Base-by-base conservation (phyloP, 371 early-diverging fungal genomes). In the Zancudomyces culisetae region DNA sequence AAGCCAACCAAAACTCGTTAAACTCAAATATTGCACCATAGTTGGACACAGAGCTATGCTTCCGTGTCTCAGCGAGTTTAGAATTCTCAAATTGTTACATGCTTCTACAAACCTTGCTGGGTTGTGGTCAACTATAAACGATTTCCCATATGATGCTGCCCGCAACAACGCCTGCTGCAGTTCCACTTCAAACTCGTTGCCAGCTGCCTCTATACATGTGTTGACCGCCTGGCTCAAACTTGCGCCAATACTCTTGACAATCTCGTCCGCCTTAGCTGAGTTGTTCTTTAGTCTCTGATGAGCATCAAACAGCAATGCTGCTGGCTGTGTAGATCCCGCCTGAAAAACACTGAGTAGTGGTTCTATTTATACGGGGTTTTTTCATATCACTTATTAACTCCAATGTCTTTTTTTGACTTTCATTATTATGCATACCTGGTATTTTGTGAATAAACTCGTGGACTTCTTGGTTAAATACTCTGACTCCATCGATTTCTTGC, bases 91-190 rank as follows among this genome's bases (percentile, higher is more conserved):
- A 4, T 70, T 66, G 52, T 79, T 80, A 52, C 90, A 88, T 83
- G 85, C 84, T 41, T 83, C 78, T 15, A 90, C 90, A 66, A 95
- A 87, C 24, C 73, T 74, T 53, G 83, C 81, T 0, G 88, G 77
- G 54, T 86, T 80, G 57, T 87, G 90, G 12, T 75, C 68, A 19
- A 86, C 81, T 52, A 94, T 53, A 53, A 91, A 97, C 46, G 81
- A 75, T 65, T 93, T 93, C 27, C 98, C 98, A 70, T 93, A 87
- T 0, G 91, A 88, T 0, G 96, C 95, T 0, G 98, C 92, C 72
- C 83, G 58, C 27, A 97, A 60, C 30, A 94, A 67, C 3, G 70
- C 50, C 26, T 83, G 79, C 62, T 95, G 98, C 27, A 74, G 72
- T 48, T 73, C 59, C 12, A 78, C 69, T 2, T 77, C 69, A 41